Evolutionary conservation across 2,329 filamentous ascomycete genomes (phyloP).

Genomic region (Monilinia laxa): DNA sequence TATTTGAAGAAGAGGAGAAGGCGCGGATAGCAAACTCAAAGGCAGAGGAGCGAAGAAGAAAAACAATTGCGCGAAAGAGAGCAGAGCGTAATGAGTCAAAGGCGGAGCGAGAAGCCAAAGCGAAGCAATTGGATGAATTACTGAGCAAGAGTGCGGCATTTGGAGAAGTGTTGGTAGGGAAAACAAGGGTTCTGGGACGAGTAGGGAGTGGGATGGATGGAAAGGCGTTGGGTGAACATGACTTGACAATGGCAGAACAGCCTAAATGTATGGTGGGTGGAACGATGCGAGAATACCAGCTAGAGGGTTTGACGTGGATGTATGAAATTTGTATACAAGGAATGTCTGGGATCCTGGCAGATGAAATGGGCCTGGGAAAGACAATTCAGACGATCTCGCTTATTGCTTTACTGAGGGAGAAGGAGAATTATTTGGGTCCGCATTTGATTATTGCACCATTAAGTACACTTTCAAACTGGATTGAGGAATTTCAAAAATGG

Average conservation of each 20-base stretch:
- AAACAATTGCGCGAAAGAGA: conserved; percentile 45
- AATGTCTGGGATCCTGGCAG: conserved; percentile 60
- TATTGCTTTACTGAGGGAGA: conserved; percentile 77
- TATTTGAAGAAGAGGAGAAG: conserved; percentile 48
- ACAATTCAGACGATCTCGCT: conserved; percentile 53
- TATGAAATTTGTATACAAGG: conserved; percentile 63
- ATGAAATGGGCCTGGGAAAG: conserved; percentile 63
- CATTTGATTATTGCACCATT: conserved; percentile 88
- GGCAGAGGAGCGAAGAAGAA: conserved; percentile 41
- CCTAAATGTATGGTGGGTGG: conserved; percentile 83
- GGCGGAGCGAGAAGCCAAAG: conserved; percentile 57
- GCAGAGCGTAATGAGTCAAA: conserved; percentile 48
- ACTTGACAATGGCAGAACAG: conserved; percentile 79
- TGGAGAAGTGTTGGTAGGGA: conserved; percentile 61
- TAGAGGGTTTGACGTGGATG: conserved; percentile 95
- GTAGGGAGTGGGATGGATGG: conserved; percentile 62
- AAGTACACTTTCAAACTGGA: conserved; percentile 93
- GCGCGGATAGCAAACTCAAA: conserved; percentile 50
- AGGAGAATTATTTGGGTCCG: conserved; percentile 78
- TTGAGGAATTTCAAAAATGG: conserved; percentile 90
- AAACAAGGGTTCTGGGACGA: conserved; percentile 61
- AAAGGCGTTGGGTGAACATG: conserved; percentile 59
- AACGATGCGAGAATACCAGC: conserved; percentile 89
- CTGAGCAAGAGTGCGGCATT: conserved; percentile 60
- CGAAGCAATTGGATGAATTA: conserved; percentile 58